Base-by-base conservation (phyloP, 2,329 filamentous ascomycete genomes). In the Ophiosphaerella herpotricha region DNA sequence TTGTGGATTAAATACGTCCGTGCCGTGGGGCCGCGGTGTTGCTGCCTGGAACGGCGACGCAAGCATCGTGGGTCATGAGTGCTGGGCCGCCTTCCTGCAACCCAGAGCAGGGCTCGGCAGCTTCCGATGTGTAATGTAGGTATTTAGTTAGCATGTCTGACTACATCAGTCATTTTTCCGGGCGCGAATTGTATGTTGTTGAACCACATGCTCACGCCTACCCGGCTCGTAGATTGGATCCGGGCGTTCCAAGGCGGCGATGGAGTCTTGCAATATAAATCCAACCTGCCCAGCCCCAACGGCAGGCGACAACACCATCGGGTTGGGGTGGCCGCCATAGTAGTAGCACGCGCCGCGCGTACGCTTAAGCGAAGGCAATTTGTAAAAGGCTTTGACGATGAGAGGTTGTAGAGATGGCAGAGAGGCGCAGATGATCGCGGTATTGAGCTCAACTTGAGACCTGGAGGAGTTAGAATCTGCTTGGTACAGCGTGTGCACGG, bases 371-470 rank as follows among this genome's bases (percentile, higher is more conserved):
- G 4, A 21, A 21, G 18, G 48, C 8, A 53, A 40, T 33, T 50
- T 49, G 12, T 48, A 47, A 34, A 64, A 60, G 12, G 58, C 34
- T 18, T 46, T 44, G 35, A 55, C 54, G 45, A 64, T 46, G 5
- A 64, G 46, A 3, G 62, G 62, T 34, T 67, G 62, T 1, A 66
- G 48, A 9, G 58, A 64, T 13, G 64, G 64, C 3, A 48, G 54
- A 1, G 60, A 63, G 4, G 64, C 61, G 40, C 59, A 64, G 7
- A 64, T 55, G 8, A 67, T 66, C 1, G 58, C 63, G 2, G 60
- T 64, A 34, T 67, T 66, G 43, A 66, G 51, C 33, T 67, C 63
- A 24, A 67, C 57, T 32, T 63, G 60, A 12, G 58, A 52, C 24
- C 18, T 41, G 5, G 26, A 29, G 11, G 11, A 7, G 11, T 29